phyloP scores from a whole-genome alignment of 139 green algal genomes.

The Volvox reticuliferus region DNA sequence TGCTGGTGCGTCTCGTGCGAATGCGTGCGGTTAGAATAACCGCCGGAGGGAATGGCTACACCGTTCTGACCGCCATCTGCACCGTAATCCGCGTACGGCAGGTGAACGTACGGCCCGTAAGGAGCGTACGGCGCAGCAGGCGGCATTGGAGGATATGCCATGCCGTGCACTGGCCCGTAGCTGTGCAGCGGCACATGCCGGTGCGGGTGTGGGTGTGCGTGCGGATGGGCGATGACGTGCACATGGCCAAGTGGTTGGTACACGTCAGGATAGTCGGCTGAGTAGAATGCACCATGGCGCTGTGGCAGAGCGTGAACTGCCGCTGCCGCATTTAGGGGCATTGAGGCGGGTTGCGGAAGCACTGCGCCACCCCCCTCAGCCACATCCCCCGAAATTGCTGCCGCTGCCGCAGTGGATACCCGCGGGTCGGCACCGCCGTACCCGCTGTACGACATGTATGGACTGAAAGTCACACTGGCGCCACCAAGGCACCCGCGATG shows the following conservation, averaged over 20 bases:
- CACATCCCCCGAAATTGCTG: neutral
- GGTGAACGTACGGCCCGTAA: neutral
- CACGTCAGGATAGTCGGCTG: neutral
- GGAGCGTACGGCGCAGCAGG: neutral
- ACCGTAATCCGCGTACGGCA: slow-evolving; percentile 23
- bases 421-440: neutral
- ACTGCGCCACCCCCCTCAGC: neutral
- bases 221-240: neutral
- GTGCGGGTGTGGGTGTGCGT: neutral
- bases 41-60: neutral
- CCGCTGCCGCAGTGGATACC: neutral
- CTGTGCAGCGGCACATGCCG: neutral
- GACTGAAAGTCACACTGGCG: too few species aligned
- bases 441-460: neutral
- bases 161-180: neutral
- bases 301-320: neutral
- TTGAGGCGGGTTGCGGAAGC: neutral
- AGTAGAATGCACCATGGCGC: neutral
- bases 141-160: neutral
- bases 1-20: neutral
- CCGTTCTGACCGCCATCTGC: neutral
- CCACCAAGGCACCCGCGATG: too few species aligned
- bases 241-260: neutral
- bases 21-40: neutral
- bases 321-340: neutral